phyloP scores from a whole-genome alignment of 225 moss, liverwort and hornwort genomes.

The Marchantia polymorpha region DNA sequence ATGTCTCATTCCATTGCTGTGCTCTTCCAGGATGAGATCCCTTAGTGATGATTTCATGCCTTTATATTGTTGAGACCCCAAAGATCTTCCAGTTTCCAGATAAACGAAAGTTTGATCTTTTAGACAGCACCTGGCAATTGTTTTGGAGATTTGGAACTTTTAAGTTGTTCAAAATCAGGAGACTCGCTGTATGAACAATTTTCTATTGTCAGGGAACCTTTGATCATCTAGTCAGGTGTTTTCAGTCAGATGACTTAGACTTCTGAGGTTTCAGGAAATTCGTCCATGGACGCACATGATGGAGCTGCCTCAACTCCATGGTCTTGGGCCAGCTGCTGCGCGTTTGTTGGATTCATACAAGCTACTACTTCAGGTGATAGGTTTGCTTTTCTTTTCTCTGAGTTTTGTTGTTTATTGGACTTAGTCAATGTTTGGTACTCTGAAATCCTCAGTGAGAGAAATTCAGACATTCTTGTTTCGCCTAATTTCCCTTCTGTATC shows the following conservation, averaged over 20 bases:
- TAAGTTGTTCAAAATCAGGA: not conserved
- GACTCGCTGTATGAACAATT: not conserved
- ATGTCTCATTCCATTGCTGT: not conserved
- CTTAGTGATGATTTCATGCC: not conserved
- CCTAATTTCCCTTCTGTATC: too few relatives aligned
- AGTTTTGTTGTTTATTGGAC: not conserved
- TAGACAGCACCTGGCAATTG: too few relatives aligned
- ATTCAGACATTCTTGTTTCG: too few relatives aligned
- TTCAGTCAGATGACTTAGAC: not conserved
- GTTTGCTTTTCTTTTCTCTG: not conserved
- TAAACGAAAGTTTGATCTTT: too few relatives aligned
- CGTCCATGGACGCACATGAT: conserved; percentile 99
- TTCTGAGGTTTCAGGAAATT: conserved; percentile 61
- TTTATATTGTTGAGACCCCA: not conserved
- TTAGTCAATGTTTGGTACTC: not conserved
- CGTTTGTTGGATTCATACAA: conserved; percentile 87
- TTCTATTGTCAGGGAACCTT: not conserved
- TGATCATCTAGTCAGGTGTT: not conserved
- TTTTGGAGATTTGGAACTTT: not conserved
- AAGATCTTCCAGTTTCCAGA: too few relatives aligned
- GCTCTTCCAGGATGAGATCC: not conserved
- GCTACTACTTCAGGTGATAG: conserved; percentile 45
- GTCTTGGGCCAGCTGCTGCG: conserved; percentile 88
- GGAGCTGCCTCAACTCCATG: conserved; percentile 98
- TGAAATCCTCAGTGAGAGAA: not conserved